Conservation (phyloP, 176 grass and related monocot species). For the Eleusine indica region DNA sequence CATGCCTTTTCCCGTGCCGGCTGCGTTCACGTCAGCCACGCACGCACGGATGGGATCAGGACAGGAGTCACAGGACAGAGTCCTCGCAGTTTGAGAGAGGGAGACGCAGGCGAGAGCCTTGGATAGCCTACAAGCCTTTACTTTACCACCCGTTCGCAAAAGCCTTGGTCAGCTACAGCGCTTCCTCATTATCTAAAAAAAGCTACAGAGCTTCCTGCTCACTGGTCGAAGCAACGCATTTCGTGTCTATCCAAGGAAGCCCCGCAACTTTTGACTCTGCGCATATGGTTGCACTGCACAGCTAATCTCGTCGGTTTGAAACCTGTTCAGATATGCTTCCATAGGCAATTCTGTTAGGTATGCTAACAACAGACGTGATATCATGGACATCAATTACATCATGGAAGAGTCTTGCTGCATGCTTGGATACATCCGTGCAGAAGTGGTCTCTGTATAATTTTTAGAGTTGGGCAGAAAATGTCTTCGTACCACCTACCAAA, state of each 20-base stretch:
- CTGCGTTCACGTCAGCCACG: slow-evolving; percentile 4
- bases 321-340: background rate
- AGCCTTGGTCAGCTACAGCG: background rate
- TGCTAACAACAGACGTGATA: background rate
- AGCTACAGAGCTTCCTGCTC: background rate
- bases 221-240: background rate
- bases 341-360: slow-evolving; percentile 3
- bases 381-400: background rate
- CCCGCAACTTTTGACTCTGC: slow-evolving; percentile 37
- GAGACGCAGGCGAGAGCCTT: slow-evolving; percentile 23
- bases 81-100: background rate
- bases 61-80: background rate
- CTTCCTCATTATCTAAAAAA: background rate
- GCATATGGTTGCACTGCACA: background rate
- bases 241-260: slow-evolving; percentile 25
- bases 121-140: slow-evolving; percentile 11
- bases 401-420: background rate
- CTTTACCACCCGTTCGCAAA: slow-evolving; percentile 29
- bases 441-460: background rate
- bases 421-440: background rate
- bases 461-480: background rate
- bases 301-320: background rate
- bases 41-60: slow-evolving; percentile 6
- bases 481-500: slow-evolving; percentile 4
- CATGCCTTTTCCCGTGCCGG: background rate